phyloP scores from a whole-genome alignment of 164 flowering plant species.

The Malania oleifera region DNA sequence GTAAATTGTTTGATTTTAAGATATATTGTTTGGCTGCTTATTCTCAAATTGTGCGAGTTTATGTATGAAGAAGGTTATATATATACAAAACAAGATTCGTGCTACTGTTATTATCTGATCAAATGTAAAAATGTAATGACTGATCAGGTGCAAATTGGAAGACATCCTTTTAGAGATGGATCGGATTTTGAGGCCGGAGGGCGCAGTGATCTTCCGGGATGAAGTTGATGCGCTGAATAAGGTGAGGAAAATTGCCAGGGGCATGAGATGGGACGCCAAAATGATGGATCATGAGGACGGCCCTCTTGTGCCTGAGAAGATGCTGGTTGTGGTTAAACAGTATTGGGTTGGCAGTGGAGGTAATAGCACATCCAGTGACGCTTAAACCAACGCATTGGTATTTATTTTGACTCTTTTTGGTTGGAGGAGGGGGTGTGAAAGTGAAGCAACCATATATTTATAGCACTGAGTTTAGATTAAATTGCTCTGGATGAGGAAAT shows the following conservation, averaged over 20 bases:
- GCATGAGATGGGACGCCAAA: constrained; percentile 70
- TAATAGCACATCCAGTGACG: constrained; percentile 37
- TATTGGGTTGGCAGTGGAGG: constrained; percentile 59
- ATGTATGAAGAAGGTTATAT: too few species aligned
- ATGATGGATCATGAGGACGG: constrained; percentile 83
- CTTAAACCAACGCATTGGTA: constrained; percentile 9
- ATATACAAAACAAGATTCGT: too few species aligned
- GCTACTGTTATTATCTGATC: not conserved
- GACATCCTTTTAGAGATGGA: constrained; percentile 88
- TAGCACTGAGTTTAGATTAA: not conserved
- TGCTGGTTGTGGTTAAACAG: constrained; percentile 62
- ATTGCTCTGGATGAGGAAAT: not conserved
- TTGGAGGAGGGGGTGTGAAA: too few species aligned
- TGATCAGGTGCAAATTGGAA: constrained; percentile 60
- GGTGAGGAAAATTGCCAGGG: constrained; percentile 49
- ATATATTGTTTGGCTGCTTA: too few species aligned
- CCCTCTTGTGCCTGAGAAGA: constrained; percentile 67
- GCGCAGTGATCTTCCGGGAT: constrained; percentile 67
- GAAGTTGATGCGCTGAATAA: constrained; percentile 58
- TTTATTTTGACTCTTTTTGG: too few species aligned
- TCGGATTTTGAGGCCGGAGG: constrained; percentile 76
- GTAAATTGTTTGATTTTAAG: too few species aligned
- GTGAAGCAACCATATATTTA: not conserved
- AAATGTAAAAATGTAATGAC: not conserved
- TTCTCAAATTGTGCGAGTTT: too few species aligned